Percentiles rank a stretch among this genome's conserved stretches.
Evolutionary conservation across 1,284 basidiomycete genomes (phyloP).

Genomic region (Papiliotrema terrestris): DNA sequence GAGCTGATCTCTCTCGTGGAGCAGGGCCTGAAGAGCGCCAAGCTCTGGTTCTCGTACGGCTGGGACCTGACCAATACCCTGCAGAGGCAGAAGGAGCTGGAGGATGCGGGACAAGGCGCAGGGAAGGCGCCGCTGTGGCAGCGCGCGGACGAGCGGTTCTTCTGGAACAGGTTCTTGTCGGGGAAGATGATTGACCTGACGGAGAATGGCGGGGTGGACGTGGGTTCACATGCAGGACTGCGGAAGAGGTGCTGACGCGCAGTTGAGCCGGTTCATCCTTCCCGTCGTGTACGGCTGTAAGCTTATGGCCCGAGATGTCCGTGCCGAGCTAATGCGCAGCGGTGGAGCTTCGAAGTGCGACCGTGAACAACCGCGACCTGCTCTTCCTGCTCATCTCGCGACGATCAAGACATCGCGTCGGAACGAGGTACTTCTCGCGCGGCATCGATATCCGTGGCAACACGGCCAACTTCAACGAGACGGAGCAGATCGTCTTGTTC

Average conservation of each 20-base stretch:
- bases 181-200: slow-evolving; percentile 48
- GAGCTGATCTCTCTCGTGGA: slow-evolving; percentile 82
- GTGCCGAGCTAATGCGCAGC: slow-evolving; percentile 54
- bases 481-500: slow-evolving; percentile 84
- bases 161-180: slow-evolving; percentile 83
- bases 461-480: slow-evolving; percentile 86
- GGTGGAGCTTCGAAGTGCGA: slow-evolving; percentile 76
- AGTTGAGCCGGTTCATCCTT: slow-evolving; percentile 84
- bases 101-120: slow-evolving; percentile 67
- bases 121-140: slow-evolving; percentile 26
- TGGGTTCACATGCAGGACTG: slow-evolving; percentile 17
- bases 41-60: slow-evolving; percentile 86
- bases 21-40: slow-evolving; percentile 73
- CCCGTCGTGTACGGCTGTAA: slow-evolving; percentile 88
- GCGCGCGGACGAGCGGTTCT: slow-evolving; percentile 91
- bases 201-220: slow-evolving; percentile 40
- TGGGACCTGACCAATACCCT: slow-evolving; percentile 87
- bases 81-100: slow-evolving; percentile 69
- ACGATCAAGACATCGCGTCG: slow-evolving; percentile 87
- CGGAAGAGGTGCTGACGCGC: slow-evolving; percentile 7
- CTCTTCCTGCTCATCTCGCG: slow-evolving; percentile 86
- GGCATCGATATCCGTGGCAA: slow-evolving; percentile 72
- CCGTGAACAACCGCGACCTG: slow-evolving; percentile 74
- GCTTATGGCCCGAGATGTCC: slow-evolving; percentile 25
- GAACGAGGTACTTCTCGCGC: slow-evolving; percentile 94